These are phyloP conservation scores for Pyricularia sp. DNA, from an alignment of 2,329 filamentous ascomycete genomes.

Conservation along the genomic window DNA sequence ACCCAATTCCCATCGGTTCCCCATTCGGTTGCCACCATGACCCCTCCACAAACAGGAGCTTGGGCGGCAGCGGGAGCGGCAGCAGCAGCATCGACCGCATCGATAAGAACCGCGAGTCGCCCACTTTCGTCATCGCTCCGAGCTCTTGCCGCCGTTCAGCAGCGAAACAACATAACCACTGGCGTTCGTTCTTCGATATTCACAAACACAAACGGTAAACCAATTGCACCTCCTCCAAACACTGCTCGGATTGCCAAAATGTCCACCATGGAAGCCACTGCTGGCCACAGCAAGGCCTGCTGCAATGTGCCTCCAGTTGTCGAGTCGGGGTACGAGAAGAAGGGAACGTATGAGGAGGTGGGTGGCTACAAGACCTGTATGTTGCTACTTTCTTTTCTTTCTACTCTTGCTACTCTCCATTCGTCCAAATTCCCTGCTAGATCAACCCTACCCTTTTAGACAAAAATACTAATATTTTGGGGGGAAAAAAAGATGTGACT, in stretches of 20 bases:
- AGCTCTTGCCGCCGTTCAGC: not conserved
- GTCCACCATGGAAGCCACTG: constrained; percentile 2
- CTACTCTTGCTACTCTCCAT: not conserved
- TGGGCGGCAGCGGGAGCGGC: not conserved
- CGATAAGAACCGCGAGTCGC: not conserved
- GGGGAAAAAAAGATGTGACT: constrained; percentile 25
- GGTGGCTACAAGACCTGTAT: constrained; percentile 31
- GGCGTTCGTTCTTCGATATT: too few species aligned
- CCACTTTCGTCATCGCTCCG: not conserved
- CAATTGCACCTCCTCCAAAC: not conserved
- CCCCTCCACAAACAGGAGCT: not conserved
- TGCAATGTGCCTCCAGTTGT: constrained; percentile 34
- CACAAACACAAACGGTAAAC: not conserved
- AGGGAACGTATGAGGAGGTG: constrained; percentile 31
- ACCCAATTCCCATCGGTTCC: not conserved
- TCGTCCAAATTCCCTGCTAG: not conserved
- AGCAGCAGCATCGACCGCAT: not conserved
- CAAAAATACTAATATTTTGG: not conserved
- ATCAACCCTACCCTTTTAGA: not conserved
- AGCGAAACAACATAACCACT: not conserved
- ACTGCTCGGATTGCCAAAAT: not conserved
- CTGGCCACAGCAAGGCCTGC: constrained; percentile 16
- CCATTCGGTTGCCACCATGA: not conserved
- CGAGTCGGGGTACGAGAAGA: constrained; percentile 26
- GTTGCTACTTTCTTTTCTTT: not conserved